phyloP scores from a whole-genome alignment of 2,329 filamentous ascomycete species.

The Thielaviopsis ethacetica region DNA sequence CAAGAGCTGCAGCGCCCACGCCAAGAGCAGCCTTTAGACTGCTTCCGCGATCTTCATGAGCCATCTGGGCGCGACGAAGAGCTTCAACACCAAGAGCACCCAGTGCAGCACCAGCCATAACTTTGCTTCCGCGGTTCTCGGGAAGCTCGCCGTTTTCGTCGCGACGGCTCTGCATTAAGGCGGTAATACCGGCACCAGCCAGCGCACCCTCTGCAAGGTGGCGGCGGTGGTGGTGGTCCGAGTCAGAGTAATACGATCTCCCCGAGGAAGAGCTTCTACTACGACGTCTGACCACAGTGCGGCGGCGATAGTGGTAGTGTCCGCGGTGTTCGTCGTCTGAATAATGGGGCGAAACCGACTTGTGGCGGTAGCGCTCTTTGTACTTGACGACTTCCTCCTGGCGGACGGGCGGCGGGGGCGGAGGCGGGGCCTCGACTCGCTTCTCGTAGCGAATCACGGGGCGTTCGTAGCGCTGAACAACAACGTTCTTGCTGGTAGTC shows the following conservation, averaged over 20 bases:
- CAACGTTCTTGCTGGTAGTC: not conserved
- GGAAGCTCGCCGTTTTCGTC: constrained; percentile 32
- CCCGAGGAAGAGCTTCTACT: constrained; percentile 24
- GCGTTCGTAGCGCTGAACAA: constrained; percentile 8
- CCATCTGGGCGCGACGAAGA: constrained; percentile 41
- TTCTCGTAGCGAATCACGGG: constrained; percentile 19
- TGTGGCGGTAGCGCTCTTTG: constrained; percentile 22
- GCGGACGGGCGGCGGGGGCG: constrained; percentile 22
- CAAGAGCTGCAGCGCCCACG: constrained; percentile 45
- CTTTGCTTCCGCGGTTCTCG: constrained; percentile 39
- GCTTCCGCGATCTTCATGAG: constrained; percentile 36
- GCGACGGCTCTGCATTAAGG: constrained; percentile 39
- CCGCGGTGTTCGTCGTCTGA: constrained; percentile 31
- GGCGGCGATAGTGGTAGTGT: constrained; percentile 26
- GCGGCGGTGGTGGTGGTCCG: constrained; percentile 33
- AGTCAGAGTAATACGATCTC: constrained; percentile 16
- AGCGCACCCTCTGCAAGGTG: constrained; percentile 49
- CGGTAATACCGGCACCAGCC: constrained; percentile 44
- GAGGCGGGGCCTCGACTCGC: constrained; percentile 31
- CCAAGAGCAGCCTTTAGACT: constrained; percentile 45
- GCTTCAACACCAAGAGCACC: constrained; percentile 47
- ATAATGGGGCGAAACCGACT: constrained; percentile 17
- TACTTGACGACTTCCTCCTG: constrained; percentile 17
- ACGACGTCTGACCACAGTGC: constrained; percentile 27
- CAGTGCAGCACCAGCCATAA: constrained; percentile 43